Evolutionary conservation across 2,329 filamentous ascomycete species (phyloP), one percentile per base, ranked within the genome.

Genomic region (Apiospora saccharicola): DNA sequence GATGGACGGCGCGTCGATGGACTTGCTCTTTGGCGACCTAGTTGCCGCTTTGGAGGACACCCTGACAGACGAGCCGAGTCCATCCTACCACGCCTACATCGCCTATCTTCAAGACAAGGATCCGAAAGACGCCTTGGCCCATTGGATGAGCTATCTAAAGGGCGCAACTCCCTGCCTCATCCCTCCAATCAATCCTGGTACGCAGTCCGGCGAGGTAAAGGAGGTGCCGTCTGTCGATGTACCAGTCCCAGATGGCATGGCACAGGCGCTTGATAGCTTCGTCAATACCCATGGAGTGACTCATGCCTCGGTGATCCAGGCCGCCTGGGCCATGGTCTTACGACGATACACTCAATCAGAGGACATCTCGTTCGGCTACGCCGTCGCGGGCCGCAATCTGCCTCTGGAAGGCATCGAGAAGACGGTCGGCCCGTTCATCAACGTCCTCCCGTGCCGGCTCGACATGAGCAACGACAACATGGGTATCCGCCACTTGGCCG

Each of bases 321-420:
- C 80, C 37, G 82, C 83, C 0, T 85, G 83, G 83, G 82, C 82
- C 5, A 73, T 85, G 10, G 77, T 84, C 0, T 76, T 81, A 0
- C 78, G 80, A 0, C 73, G 80, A 4, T 83, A 83, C 68, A 79
- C 83, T 51, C 79, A 79, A 8, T 77, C 80, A 22, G 71, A 78
- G 5, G 83, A 85, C 69, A 79, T 85, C 24, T 75, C 82, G 10
- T 85, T 85, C 71, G 84, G 84, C 3, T 81, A 82, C 73, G 84
- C 82, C 0, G 76, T 84, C 13, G 81, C 82, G 1, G 84, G 85
- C 16, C 80, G 84, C 47, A 72, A 74, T n/a, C 72, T 74, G 1
- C 43, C 73, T 0, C 68, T 77, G 13, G 46, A 70, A 2, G 73
- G 72, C 1, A 74, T 78, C 44, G 72, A 76, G 14, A 16, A 72